Percentiles rank a stretch among this genome's conserved stretches.
Conservation (phyloP, 2,329 filamentous ascomycete genomes). For the Alternaria sp. region DNA sequence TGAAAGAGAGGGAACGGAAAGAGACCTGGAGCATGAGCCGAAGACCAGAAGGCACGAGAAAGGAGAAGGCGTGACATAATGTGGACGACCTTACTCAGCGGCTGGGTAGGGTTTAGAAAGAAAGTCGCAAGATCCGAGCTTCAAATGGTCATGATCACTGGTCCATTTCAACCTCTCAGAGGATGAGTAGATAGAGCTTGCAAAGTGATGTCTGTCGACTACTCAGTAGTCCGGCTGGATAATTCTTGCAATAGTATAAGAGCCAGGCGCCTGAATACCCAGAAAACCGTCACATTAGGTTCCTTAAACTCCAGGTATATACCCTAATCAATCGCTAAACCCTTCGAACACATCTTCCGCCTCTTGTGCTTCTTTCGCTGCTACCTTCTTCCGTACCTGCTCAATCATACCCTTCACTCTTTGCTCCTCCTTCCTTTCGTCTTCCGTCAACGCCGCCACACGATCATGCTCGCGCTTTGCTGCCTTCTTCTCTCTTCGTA, state of each 20-base stretch:
- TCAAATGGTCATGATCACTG: neutral
- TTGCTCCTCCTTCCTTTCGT: slow-evolving; percentile 47
- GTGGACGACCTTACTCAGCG: neutral
- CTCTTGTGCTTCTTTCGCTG: slow-evolving; percentile 34
- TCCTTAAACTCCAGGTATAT: neutral
- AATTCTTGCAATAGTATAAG: neutral
- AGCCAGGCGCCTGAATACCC: neutral
- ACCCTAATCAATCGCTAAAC: slow-evolving; percentile 39
- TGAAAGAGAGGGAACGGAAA: neutral
- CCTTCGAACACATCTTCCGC: slow-evolving; percentile 46
- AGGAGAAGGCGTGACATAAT: neutral
- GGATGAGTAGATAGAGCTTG: neutral
- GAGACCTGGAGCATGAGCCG: neutral
- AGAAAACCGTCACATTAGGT: neutral
- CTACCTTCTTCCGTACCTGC: slow-evolving; percentile 38
- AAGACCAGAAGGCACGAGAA: neutral
- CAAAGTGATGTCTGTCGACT: neutral
- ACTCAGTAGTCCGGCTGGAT: neutral
- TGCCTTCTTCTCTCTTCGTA: slow-evolving; percentile 46
- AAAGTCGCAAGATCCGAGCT: neutral
- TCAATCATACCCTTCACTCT: slow-evolving; percentile 43
- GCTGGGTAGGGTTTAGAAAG: neutral
- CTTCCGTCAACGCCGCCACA: slow-evolving; percentile 34
- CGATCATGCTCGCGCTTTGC: slow-evolving; percentile 43
- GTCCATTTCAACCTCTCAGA: neutral